Base-by-base conservation (phyloP, 371 early-diverging fungal genomes). In the Mortierella sp. region DNA sequence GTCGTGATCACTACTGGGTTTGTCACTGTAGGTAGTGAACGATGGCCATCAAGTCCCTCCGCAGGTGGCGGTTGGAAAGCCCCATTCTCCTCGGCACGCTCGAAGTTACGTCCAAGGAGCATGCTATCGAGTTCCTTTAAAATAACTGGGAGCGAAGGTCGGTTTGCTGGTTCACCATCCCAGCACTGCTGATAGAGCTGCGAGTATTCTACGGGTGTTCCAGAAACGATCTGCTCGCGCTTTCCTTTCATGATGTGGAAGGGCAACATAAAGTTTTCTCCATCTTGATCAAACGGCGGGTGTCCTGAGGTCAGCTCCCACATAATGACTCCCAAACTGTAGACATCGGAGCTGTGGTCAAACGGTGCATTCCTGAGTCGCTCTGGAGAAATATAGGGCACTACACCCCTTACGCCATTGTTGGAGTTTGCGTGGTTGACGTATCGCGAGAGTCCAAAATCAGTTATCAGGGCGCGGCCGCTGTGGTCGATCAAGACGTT, bases 371-470 rank as follows among this genome's bases (percentile, higher is more conserved):
- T 69, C 24, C 68, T 52, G 6, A 87, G 61, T 0, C 72, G 79
- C 59, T 87, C 87, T 0, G 87, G 87, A 4, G 87, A 86, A 46
- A 86, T 84, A 52, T 86, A 87, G 9, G 87, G 87, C 5, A 86
- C 70, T 1, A 80, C 79, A 7, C 80, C 80, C 5, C 69, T 55
- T 0, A 68, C 64, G 15, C 76, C 76, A n/a, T 60, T 67, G 50
- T 69, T 72, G 19, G 70, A 64, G 60, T 43, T 54, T 30, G 58
- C 66, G 19, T 68, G 59, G 50, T 64, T 69, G 50, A 70, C 52
- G 19, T 60, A 52, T 24, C 78, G 49, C 17, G 71, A 66, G 14
- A 80, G 64, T 24, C 80, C 80, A 55, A 80, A 72, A 48, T 80
- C 80, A 0, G 72, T 69, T 32, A 80, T 80, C 12, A 63, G 64